Evolutionary conservation across 2,329 filamentous ascomycete genomes (phyloP), one percentile per base, ranked within the genome.

Genomic region (Sporothrix mexicana): DNA sequence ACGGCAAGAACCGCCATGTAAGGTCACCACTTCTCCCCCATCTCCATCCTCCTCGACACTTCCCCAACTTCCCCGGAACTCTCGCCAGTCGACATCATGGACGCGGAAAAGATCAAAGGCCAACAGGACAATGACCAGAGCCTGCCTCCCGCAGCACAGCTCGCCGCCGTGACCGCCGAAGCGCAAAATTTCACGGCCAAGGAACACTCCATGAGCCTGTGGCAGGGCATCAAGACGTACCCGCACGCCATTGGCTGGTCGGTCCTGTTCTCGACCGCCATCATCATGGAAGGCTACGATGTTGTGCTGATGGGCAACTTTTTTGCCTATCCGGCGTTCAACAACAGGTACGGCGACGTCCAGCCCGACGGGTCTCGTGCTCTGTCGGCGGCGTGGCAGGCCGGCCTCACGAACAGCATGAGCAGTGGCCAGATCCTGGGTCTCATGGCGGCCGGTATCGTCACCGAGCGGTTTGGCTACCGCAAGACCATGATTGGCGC

Each of bases 361-460:
- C 57, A 70, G 41, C 20, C 30, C n/a, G 41, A 70, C 68, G 70
- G 70, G 36, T 23, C 57, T 12, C 59, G 36, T 43, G 67, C 51
- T 55, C 20, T 72, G 36, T 62, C 64, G 43, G 57, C 73, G 15
- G 12, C 67, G 13, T 70, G 67, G 68, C 72, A 73, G 43, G 49
- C 72, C 5, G 72, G 45, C 49, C 49, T 73, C 7, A 55, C 45
- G 30, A 73, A 75, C 83, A 88, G 80, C 88, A 86, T 75, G 88
- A 86, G 85, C 85, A 87, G 1, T 70, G 87, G 87, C 0, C 86
- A 88, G 74, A 83, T 89, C 45, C 80, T 86, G 47, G 82, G 82
- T 25, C 51, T 72, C 10, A 61, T 72, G 62, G 51, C 55, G 6
- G 62, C 64, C 1, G 64, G 71, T 59, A 36, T 62, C 4, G 49